Conservation (phyloP, 73 alveolate species). For the Paramecium sonneborni region DNA sequence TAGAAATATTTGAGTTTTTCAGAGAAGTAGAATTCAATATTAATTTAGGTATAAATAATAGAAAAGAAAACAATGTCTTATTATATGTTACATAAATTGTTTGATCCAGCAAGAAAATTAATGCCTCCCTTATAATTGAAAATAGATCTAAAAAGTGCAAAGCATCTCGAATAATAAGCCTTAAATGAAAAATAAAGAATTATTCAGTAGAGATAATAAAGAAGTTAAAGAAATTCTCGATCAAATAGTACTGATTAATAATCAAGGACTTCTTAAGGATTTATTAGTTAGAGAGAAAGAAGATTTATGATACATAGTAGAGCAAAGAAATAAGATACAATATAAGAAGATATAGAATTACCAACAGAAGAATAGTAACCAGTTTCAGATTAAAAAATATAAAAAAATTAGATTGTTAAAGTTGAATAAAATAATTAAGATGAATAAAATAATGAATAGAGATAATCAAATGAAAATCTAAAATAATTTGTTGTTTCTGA, state of each 20-base stretch:
- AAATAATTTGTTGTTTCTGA: neutral
- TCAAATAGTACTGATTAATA: neutral
- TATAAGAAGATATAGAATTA: slow-evolving; percentile 10
- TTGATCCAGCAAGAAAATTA: slow-evolving; percentile 15
- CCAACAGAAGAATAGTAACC: slow-evolving; percentile 41
- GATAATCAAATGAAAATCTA: neutral
- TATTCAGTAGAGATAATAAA: neutral
- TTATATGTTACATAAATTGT: slow-evolving; percentile 5
- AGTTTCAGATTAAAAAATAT: neutral
- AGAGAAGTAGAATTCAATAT: neutral
- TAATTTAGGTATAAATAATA: slow-evolving; percentile 3
- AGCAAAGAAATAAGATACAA: slow-evolving; percentile 30
- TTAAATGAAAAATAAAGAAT: neutral
- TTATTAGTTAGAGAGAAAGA: slow-evolving; percentile 34
- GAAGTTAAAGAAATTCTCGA: slow-evolving; percentile 11
- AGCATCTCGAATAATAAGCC: slow-evolving; percentile 13
- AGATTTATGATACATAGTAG: neutral
- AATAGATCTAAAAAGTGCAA: slow-evolving; percentile 33
- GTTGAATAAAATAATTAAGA: neutral
- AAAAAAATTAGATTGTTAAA: neutral
- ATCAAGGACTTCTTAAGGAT: neutral
- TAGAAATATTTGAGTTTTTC: slow-evolving; percentile 25
- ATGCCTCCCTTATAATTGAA: slow-evolving; percentile 37
- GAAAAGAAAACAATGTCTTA: slow-evolving; percentile 37
- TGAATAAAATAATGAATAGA: neutral